Base-by-base conservation (phyloP, 2,329 filamentous ascomycete species). In the Fusarium pilosicola region DNA sequence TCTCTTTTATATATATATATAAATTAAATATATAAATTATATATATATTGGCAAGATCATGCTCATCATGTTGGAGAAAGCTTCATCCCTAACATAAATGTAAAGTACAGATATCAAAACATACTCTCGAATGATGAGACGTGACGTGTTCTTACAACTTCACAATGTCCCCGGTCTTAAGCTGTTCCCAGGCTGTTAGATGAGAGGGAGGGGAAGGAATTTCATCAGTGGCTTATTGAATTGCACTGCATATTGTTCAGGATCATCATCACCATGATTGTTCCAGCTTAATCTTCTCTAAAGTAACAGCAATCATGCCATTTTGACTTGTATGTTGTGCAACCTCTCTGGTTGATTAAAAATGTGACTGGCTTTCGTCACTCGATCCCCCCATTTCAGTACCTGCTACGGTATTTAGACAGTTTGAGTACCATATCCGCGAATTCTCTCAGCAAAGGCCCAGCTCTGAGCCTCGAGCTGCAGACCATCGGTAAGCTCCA, bases 401-500 rank as follows among this genome's bases (percentile, higher is more conserved):
- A 68, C 58, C 55, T 38, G 42, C 39, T 18, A n/a, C 26, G 15
- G 30, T 22, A n/a, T 39, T 71, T 86, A 90, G 18, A 90, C 88
- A 51, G 85, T 88, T 87, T 98, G 95, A 32, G 95, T 97, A 70
- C 96, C 96, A 82, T 99, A 99, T 49, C 96, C 96, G 83, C 91
- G 93, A 83, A 99, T 98, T 78, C 92, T 89, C 82, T 98, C 96
- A 30, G 96, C 96, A 86, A 99, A 99, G 58, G 94, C 95, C 96
- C 96, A 98, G 89, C 95, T 98, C 89, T 98, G 96, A 79, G 92
- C 89, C 88, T 98, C 95, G 75, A 99, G 88, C 88, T 95, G 91
- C 87, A 97, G 93, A 78, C 93, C 86, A 84, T 97, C 91, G 83
- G 92, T 92, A 76, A 98, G 82, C 62, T 97, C 93, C 67, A 98